Percentiles rank a stretch among this genome's conserved stretches.
Evolutionary conservation across 176 grass and related monocot genomes (phyloP).

Genomic region (Aegilops longissima): DNA sequence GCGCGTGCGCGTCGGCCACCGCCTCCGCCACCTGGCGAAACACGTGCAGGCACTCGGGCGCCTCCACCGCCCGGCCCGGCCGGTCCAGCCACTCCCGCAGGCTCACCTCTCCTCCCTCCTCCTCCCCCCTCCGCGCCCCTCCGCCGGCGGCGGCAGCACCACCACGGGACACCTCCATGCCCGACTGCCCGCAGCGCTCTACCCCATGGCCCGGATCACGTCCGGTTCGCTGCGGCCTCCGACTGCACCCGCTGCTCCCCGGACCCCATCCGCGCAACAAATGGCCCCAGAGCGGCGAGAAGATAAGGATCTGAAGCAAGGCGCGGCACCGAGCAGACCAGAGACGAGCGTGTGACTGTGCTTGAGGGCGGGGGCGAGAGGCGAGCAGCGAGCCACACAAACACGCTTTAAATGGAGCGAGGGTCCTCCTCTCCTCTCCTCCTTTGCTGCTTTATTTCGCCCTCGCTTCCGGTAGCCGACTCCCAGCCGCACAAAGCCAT

Average conservation of each 20-base stretch:
- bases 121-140: background rate
- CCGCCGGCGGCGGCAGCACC: slow-evolving; percentile 5
- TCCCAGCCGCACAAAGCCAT: slow-evolving; percentile 71
- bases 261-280: slow-evolving; percentile 27
- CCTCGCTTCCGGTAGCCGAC: slow-evolving; percentile 35
- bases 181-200: slow-evolving; percentile 10
- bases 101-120: slow-evolving; percentile 61
- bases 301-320: slow-evolving; percentile 44
- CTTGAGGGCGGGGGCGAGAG: background rate
- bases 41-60: slow-evolving; percentile 85
- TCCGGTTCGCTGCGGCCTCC: background rate
- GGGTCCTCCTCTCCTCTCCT: background rate
- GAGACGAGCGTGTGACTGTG: background rate
- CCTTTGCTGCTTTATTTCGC: slow-evolving; percentile 41
- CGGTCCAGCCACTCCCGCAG: slow-evolving; percentile 88
- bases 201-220: slow-evolving; percentile 59
- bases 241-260: background rate
- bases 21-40: slow-evolving; percentile 89
- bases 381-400: slow-evolving; percentile 77
- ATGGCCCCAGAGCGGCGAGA: background rate
- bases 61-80: slow-evolving; percentile 57
- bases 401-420: slow-evolving; percentile 52
- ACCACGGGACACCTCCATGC: slow-evolving; percentile 48
- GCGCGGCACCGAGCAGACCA: background rate
- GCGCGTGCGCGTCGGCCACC: slow-evolving; percentile 75